phyloP scores from a whole-genome alignment of 148 eudicot genomes.

The Rhododendron vialii region DNA sequence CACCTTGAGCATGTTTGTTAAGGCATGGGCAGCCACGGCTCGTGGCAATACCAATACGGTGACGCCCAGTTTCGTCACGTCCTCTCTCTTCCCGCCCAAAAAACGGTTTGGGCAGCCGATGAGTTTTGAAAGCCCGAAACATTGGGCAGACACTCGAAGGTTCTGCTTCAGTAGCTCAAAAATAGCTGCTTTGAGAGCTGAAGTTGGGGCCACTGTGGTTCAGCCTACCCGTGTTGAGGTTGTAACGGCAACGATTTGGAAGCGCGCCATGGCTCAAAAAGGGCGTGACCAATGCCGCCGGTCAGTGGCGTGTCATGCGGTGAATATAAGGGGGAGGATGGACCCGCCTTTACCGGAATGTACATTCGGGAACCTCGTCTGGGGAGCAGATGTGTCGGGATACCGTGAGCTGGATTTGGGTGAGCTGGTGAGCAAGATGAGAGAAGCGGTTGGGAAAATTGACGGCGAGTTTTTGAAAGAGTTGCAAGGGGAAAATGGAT shows the following conservation, averaged over 20 bases:
- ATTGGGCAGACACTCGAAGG: conserved; percentile 20
- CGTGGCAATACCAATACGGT: background rate
- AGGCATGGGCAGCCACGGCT: conserved; percentile 29
- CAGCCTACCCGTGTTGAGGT: conserved; percentile 30
- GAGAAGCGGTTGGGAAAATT: conserved; percentile 9
- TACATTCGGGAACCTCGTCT: conserved; percentile 24
- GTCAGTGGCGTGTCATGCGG: conserved; percentile 16
- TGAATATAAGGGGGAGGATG: conserved; percentile 32
- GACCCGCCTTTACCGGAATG: conserved; percentile 12
- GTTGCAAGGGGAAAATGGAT: conserved; percentile 10
- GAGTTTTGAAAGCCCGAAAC: background rate
- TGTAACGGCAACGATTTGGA: conserved; percentile 34
- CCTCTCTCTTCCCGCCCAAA: conserved; percentile 23
- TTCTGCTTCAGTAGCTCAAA: conserved; percentile 28
- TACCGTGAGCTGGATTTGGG: conserved; percentile 3
- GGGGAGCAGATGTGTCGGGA: background rate
- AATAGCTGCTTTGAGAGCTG: conserved; percentile 20
- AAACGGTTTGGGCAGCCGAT: conserved; percentile 9
- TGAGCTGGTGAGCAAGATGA: conserved; percentile 14
- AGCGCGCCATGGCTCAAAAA: conserved; percentile 9
- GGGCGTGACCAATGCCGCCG: background rate
- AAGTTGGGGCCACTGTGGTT: background rate
- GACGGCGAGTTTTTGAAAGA: background rate
- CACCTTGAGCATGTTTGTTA: conserved; percentile 28
- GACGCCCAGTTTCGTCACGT: conserved; percentile 22